Evolutionary conservation across 1,139 yeast genomes (phyloP).

Genomic region (Zygosaccharomyces pseudobailii): DNA sequence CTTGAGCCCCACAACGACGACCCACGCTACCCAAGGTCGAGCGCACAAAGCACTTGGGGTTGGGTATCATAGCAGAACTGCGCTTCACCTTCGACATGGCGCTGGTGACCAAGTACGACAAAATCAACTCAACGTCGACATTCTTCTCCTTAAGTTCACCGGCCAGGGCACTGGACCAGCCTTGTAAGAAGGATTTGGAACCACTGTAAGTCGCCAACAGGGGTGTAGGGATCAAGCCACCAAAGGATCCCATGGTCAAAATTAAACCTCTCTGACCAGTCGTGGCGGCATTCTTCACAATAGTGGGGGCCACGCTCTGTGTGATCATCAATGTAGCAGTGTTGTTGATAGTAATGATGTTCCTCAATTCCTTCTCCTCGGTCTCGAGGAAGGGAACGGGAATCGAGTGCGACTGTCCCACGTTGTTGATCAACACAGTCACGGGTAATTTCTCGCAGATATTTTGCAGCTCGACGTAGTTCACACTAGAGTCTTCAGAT

Average conservation of each 20-base stretch:
- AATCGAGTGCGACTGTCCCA: conserved; percentile 89
- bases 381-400: conserved; percentile 93
- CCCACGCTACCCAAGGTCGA: conserved; percentile 68
- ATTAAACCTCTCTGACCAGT: conserved; percentile 59
- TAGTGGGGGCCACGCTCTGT: conserved; percentile 64
- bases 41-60: conserved; percentile 70
- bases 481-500: conserved; percentile 41
- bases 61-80: conserved; percentile 72
- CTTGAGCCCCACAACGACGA: conserved; percentile 89
- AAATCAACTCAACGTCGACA: conserved; percentile 78
- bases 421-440: conserved; percentile 83
- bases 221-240: conserved; percentile 92
- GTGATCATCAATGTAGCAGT: conserved; percentile 81
- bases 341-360: conserved; percentile 81
- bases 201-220: conserved; percentile 92
- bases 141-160: conserved; percentile 67
- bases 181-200: conserved; percentile 89
- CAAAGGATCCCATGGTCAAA: conserved; percentile 94
- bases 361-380: conserved; percentile 60
- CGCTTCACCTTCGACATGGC: conserved; percentile 92
- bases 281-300: conserved; percentile 48
- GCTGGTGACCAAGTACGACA: conserved; percentile 90
- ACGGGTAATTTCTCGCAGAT: conserved; percentile 51
- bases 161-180: conserved; percentile 88
- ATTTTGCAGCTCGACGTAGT: conserved; percentile 50